Conservation (phyloP, 306 rosid species). For the Casuarina equisetifolia region DNA sequence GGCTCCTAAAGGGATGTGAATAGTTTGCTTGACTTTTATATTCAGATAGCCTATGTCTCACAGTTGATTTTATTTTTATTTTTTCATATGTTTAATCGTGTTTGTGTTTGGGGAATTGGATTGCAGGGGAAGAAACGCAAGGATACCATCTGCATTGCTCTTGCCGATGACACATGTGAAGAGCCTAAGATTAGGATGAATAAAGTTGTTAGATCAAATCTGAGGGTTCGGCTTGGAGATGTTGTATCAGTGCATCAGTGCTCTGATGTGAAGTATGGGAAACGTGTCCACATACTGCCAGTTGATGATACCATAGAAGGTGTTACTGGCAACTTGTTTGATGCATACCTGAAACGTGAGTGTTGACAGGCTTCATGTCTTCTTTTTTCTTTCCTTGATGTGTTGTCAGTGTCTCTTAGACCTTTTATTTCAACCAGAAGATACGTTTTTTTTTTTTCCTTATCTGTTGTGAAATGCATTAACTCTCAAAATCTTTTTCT, state of each 20-base stretch:
- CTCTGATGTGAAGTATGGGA: constrained; percentile 56
- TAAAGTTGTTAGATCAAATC: constrained; percentile 54
- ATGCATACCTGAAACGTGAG: constrained; percentile 62
- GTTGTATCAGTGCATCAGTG: constrained; percentile 61
- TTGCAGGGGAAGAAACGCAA: constrained; percentile 56
- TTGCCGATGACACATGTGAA: constrained; percentile 54
- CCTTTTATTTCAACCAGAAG: background rate
- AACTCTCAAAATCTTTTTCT: background rate
- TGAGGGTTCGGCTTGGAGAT: constrained; percentile 60
- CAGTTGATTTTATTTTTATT: background rate
- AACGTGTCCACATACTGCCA: constrained; percentile 49
- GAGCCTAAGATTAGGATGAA: constrained; percentile 52
- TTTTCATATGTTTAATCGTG: background rate
- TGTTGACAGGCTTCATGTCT: background rate
- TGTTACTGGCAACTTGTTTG: constrained; percentile 53
- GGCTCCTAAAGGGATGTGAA: background rate
- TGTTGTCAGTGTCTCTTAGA: background rate
- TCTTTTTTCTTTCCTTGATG: background rate
- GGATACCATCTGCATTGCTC: constrained; percentile 56
- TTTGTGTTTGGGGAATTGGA: constrained; percentile 10
- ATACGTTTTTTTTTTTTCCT: background rate
- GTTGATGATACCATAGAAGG: constrained; percentile 57
- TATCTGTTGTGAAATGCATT: background rate
- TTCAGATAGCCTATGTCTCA: background rate
- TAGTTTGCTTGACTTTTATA: background rate